Evolutionary conservation across 2,329 filamentous ascomycete species (phyloP), one percentile per base, ranked within the genome.

Genomic region (Dothideomycetidae sp.): DNA sequence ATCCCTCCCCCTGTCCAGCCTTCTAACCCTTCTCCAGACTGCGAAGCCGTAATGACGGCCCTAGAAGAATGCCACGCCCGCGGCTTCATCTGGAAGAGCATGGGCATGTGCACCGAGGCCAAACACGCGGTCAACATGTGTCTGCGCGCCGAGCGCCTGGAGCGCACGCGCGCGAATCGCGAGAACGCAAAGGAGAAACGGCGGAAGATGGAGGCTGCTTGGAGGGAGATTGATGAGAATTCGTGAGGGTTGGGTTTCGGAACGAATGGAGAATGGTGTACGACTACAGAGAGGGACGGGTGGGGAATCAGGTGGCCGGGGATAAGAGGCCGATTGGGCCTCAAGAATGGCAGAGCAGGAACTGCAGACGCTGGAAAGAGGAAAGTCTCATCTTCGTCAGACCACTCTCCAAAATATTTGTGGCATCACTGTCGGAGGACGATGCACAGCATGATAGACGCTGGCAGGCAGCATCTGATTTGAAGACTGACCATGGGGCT

Each of bases 11-110:
- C 18, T 10, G 37, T 10, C 28, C 19, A 15, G 29, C 10, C 13
- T 12, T 37, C 12, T 18, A 31, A 19, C 28, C 31, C 18, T 23
- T 18, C 3, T 10, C 14, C 52, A 98, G 90, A 80, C 53, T 98
- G 90, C 71, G 83, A 88, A 60, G 85, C 93, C 49, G 75, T 98
- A 57, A 93, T 96, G 75, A 78, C 69, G 35, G 81, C 82, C 33
- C 82, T 98, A 48, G 90, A 96, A 53, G 84, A 94, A 66, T 98
- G 90, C 64, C 90, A 98, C 56, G 81, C 82, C 19, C 73, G 72
- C 42, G 90, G 90, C 38, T 98, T 98, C 62, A 62, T 98, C 41
- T 86, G 81, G 73, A 94, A 93, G 61, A 77, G 82, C 2, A 64
- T 83, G 44, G 90, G 90, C 40, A 83, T 81, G 67, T 98, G 90